phyloP scores from a whole-genome alignment of 1,139 yeast genomes.

The Candida dubliniensis region DNA sequence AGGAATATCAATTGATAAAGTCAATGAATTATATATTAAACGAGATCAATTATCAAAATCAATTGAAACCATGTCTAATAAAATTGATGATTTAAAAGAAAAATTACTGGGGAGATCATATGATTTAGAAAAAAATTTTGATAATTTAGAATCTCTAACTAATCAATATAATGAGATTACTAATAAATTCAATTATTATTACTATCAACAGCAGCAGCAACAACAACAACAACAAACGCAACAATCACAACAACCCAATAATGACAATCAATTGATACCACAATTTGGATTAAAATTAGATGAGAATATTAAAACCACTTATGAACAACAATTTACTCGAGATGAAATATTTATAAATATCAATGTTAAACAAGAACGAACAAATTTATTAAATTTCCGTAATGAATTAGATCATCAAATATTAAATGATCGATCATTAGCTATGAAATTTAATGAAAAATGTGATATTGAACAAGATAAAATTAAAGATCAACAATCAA shows the following conservation, averaged over 20 bases:
- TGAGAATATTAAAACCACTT: slow-evolving; percentile 24
- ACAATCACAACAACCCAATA: slow-evolving; percentile 26
- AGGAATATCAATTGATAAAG: slow-evolving; percentile 61
- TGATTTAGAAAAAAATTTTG: slow-evolving; percentile 48
- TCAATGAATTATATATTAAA: slow-evolving; percentile 62
- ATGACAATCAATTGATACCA: no score
- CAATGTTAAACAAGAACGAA: slow-evolving; percentile 38
- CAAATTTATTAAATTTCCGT: slow-evolving; percentile 46
- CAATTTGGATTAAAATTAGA: slow-evolving; percentile 16
- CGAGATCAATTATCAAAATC: slow-evolving; percentile 57
- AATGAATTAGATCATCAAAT: slow-evolving; percentile 32
- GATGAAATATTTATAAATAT: slow-evolving; percentile 31
- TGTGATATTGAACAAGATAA: slow-evolving; percentile 6
- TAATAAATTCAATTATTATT: no score
- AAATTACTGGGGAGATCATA: slow-evolving; percentile 47
- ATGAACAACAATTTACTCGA: slow-evolving; percentile 26
- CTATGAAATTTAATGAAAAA: slow-evolving; percentile 6
- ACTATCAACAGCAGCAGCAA: slow-evolving; percentile 18
- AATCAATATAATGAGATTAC: slow-evolving; percentile 58
- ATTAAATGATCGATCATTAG: neutral
- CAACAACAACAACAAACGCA: slow-evolving; percentile 15
- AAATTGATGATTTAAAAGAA: slow-evolving; percentile 36
- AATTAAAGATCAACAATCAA: slow-evolving; percentile 6
- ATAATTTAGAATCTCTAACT: slow-evolving; percentile 50
- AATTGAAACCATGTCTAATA: slow-evolving; percentile 51